Evolutionary conservation across 2,329 filamentous ascomycete species (phyloP).

Genomic region (Orbilia javanica): DNA sequence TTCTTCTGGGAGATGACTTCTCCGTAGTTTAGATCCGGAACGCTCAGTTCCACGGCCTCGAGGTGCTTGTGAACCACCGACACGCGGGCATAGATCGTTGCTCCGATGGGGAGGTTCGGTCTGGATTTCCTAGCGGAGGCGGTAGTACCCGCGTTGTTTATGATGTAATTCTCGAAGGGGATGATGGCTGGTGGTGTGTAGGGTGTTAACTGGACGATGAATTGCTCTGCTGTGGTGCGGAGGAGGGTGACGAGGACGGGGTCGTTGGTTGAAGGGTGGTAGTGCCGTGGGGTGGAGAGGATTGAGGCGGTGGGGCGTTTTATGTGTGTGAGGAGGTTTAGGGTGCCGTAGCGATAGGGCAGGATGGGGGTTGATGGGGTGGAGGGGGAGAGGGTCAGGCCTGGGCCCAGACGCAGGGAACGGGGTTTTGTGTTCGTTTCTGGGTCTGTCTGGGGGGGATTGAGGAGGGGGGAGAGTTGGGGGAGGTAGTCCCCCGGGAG

Average conservation of each 20-base stretch:
- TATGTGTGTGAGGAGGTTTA: slow-evolving; percentile 23
- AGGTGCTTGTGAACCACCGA: slow-evolving; percentile 51
- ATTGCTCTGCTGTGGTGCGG: slow-evolving; percentile 48
- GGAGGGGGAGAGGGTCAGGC: slow-evolving; percentile 48
- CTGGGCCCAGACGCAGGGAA: slow-evolving; percentile 42
- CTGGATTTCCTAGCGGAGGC: slow-evolving; percentile 46
- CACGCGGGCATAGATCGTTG: slow-evolving; percentile 49
- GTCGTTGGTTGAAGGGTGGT: slow-evolving; percentile 46
- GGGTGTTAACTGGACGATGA: slow-evolving; percentile 50
- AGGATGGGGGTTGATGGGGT: slow-evolving; percentile 48
- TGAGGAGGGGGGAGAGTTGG: slow-evolving; percentile 43
- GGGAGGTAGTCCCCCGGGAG: slow-evolving; percentile 55
- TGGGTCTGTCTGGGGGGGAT: not conserved
- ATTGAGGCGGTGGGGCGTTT: slow-evolving; percentile 48
- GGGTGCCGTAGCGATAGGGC: slow-evolving; percentile 49
- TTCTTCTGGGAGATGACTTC: slow-evolving; percentile 54
- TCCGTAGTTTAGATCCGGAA: slow-evolving; percentile 44
- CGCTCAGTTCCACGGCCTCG: slow-evolving; percentile 46
- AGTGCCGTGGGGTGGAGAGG: slow-evolving; percentile 42
- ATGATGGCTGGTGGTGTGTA: slow-evolving; percentile 51
- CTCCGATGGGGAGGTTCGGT: slow-evolving; percentile 48
- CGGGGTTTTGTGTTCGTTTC: slow-evolving; percentile 36
- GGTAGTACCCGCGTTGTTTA: slow-evolving; percentile 53
- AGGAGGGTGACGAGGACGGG: slow-evolving; percentile 57
- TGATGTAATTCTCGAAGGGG: slow-evolving; percentile 51